Percentiles rank a stretch among this genome's conserved stretches.
These are phyloP conservation scores for Chlorophyllum brunneum DNA, from an alignment of 768 basidiomycete species.

Conservation along the genomic window DNA sequence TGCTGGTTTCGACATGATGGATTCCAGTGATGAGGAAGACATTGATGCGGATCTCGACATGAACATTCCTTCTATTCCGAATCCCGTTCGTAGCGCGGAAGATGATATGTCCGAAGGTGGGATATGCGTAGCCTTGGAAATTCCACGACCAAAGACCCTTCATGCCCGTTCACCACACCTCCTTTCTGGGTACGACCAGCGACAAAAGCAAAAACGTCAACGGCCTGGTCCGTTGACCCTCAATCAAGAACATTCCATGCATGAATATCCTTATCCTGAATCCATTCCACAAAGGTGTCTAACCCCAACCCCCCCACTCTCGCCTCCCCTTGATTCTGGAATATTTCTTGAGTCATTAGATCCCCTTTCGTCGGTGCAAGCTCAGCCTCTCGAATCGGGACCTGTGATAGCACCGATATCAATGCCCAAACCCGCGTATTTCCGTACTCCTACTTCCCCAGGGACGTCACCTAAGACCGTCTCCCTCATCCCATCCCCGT, in stretches of 20 bases:
- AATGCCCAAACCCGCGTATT: background rate
- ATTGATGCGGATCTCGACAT: background rate
- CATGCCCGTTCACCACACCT: conserved; percentile 1
- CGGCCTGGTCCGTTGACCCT: background rate
- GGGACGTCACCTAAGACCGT: background rate
- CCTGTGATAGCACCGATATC: background rate
- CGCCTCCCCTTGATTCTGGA: background rate
- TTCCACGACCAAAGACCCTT: conserved; percentile 3
- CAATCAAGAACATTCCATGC: conserved; percentile 3
- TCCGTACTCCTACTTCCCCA: conserved; percentile 1
- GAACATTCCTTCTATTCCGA: background rate
- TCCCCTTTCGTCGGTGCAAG: background rate
- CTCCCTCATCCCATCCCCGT: background rate
- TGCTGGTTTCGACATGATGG: conserved; percentile 9
- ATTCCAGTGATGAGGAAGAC: conserved; percentile 11
- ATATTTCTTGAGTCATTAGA: background rate
- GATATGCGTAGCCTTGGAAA: conserved; percentile 8
- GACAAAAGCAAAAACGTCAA: conserved; percentile 3
- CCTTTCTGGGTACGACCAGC: no score
- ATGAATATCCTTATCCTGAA: conserved; percentile 3
- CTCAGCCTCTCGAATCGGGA: background rate
- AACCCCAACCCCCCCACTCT: background rate
- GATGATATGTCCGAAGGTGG: conserved; percentile 6
- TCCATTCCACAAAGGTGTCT: background rate
- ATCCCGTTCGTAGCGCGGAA: background rate